A percentile compares a stretch with the other conserved stretches of the same genome.
Evolutionary conservation across 2,329 filamentous ascomycete genomes (phyloP).

Genomic region (Trichoderma harzianum): DNA sequence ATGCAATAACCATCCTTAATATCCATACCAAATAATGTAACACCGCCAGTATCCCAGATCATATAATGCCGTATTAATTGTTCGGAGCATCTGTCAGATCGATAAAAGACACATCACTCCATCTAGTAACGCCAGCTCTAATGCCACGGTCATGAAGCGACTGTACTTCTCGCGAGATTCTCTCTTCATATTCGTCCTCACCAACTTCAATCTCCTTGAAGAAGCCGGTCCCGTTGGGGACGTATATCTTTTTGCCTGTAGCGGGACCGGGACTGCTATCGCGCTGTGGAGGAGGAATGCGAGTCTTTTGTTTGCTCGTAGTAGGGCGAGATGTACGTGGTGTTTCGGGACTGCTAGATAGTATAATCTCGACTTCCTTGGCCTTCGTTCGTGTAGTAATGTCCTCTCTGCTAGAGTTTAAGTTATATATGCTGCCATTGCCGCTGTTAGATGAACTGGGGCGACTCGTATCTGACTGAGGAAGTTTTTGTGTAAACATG

Average conservation of each 20-base stretch:
- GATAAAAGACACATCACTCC: slow-evolving; percentile 34
- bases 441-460: not conserved
- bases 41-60: not conserved
- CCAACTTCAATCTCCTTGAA: slow-evolving; percentile 33
- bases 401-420: not conserved
- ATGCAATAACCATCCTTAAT: not conserved
- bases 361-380: slow-evolving; percentile 19
- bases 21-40: not conserved
- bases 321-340: not conserved
- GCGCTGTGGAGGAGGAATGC: not conserved
- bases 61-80: not conserved
- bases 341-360: not conserved
- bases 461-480: not conserved
- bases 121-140: slow-evolving; percentile 23
- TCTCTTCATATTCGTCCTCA: slow-evolving; percentile 27
- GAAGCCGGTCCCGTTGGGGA: slow-evolving; percentile 39
- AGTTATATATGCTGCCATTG: not conserved
- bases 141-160: slow-evolving; percentile 20
- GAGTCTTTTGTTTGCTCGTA: not conserved
- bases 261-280: slow-evolving; percentile 19
- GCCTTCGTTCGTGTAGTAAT: slow-evolving; percentile 10
- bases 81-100: slow-evolving; percentile 28
- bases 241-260: slow-evolving; percentile 38
- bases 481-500: slow-evolving; percentile 25
- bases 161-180: slow-evolving; percentile 24